Percentiles rank a stretch among this genome's conserved stretches.
Conservation (phyloP, 2,329 filamentous ascomycete species). For the Saccharata proteae region DNA sequence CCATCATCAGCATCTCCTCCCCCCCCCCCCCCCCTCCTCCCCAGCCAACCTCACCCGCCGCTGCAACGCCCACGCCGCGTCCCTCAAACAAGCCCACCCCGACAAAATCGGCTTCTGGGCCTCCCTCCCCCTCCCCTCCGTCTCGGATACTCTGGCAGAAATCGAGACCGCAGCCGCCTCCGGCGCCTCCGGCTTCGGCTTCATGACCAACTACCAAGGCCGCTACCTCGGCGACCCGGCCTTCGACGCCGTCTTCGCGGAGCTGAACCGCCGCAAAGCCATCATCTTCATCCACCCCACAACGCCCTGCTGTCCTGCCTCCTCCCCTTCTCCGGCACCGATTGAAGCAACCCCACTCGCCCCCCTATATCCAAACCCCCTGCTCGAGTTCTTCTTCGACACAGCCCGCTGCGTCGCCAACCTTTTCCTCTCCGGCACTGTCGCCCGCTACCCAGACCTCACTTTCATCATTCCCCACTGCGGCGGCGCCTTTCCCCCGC, state of each 20-base stretch:
- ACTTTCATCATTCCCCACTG: slow-evolving; percentile 38
- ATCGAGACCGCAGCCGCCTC: slow-evolving; percentile 26
- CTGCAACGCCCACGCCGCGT: slow-evolving; percentile 30
- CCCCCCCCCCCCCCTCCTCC: slow-evolving; percentile 33
- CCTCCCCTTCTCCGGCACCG: slow-evolving; percentile 8
- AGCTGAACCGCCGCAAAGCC: slow-evolving; percentile 34
- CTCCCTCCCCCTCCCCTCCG: slow-evolving; percentile 39
- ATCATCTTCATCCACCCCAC: slow-evolving; percentile 46
- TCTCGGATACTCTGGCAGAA: slow-evolving; percentile 35
- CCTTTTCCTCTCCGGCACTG: slow-evolving; percentile 36
- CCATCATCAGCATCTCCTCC: slow-evolving; percentile 42
- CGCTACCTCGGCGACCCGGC: slow-evolving; percentile 37
- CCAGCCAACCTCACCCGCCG: slow-evolving; percentile 27
- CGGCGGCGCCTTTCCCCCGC: slow-evolving; percentile 33
- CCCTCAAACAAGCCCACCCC: slow-evolving; percentile 24
- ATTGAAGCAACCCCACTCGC: slow-evolving; percentile 25
- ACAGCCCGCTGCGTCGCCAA: slow-evolving; percentile 37
- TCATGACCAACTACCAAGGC: slow-evolving; percentile 43
- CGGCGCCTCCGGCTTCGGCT: slow-evolving; percentile 24
- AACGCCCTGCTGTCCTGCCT: slow-evolving; percentile 26
- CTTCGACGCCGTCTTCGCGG: slow-evolving; percentile 37
- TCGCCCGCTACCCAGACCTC: slow-evolving; percentile 34
- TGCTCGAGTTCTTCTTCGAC: slow-evolving; percentile 44
- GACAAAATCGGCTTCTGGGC: slow-evolving; percentile 42
- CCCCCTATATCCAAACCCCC: slow-evolving; percentile 28